Evolutionary conservation across 768 basidiomycete genomes (phyloP), one percentile per base, ranked within the genome.

Genomic region (Boletales sp.): DNA sequence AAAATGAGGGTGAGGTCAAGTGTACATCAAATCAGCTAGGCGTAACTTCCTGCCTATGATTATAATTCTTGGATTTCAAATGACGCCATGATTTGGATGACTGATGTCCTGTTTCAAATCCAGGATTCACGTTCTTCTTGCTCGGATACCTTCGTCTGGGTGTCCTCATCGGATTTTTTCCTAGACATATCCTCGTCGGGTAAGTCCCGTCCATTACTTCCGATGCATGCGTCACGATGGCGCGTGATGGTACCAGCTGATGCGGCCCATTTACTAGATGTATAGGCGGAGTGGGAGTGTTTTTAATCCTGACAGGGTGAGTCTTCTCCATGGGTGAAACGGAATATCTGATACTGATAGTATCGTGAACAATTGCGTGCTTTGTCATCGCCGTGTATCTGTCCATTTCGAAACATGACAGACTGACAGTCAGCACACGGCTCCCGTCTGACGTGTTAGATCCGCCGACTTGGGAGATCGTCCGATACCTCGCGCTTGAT

Each of bases 181-280:
- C 95, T 15, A 77, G 95, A 13, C 94, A 96, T 62, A 96, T 97
- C 62, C 79, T 97, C 28, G 90, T 99, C n/a, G 94, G 94, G 81
- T 89, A 60, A 55, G 82, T 67, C 4, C 57, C 41, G 50, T 31
- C 28, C 25, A 30, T 53, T n/a, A 33, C 49, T 45, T 51, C 41
- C 37, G n/a, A 46, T 10, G 10, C 39, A 15, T 9, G 7, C 7
- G 25, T 47, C 32, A 21, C 21, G 44, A 41, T 48, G 17, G 37
- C 25, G 15, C 12, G 35, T 8, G 40, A 42, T 46, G 31, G 13
- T 37, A 34, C 14, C n/a, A 40, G 12, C 41, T 49, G 45, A 40
- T 19, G 17, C 1, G 32, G 6, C 25, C 19, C 0, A 46, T 30
- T 3, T 19, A 12, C 47, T 14, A 84, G 83, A 13, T 88, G 87